phyloP scores from a whole-genome alignment of 371 early-diverging fungal genomes.

The Apophysomyces elegans region DNA sequence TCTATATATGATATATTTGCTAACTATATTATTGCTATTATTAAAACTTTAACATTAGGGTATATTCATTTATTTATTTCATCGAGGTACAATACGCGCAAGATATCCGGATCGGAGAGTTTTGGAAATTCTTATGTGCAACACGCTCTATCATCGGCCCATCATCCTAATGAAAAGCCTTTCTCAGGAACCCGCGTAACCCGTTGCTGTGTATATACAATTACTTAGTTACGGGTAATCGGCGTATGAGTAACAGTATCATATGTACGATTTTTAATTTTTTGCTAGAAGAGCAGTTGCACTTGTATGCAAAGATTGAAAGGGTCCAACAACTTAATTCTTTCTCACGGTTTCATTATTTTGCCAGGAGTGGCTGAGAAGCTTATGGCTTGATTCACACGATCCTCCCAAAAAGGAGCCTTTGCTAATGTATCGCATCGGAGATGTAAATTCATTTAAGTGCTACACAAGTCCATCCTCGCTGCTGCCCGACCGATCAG shows the following conservation, averaged over 20 bases:
- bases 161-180: background rate
- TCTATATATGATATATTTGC: background rate
- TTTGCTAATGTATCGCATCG: background rate
- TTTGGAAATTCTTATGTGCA: too few relatives aligned
- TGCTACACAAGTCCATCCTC: background rate
- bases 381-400: background rate
- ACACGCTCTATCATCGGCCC: too few relatives aligned
- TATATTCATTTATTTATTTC: background rate
- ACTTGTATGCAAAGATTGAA: background rate
- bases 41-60: background rate
- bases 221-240: constrained; percentile 1
- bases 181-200: background rate
- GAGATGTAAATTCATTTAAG: background rate
- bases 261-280: background rate
- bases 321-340: background rate
- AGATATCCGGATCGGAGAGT: background rate
- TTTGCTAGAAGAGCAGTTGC: background rate
- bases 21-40: background rate
- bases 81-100: background rate
- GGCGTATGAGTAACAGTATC: background rate
- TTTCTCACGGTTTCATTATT: background rate
- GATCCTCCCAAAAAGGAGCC: background rate
- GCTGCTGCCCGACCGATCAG: background rate
- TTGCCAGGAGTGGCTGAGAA: background rate
- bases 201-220: background rate